Conservation (phyloP, 257 asterid genomes). For the Cordia subcordata region DNA sequence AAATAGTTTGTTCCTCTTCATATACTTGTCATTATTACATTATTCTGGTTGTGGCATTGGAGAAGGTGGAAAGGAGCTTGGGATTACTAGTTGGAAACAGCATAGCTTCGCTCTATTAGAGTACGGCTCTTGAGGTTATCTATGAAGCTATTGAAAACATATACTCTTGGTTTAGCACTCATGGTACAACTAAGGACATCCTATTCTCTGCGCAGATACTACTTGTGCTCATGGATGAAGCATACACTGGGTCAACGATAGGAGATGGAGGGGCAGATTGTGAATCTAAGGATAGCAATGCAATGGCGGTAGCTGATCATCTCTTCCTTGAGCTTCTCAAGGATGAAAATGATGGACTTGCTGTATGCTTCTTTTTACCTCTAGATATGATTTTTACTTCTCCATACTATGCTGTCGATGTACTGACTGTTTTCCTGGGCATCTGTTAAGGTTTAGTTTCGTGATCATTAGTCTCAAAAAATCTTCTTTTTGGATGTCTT, state of each 20-base stretch:
- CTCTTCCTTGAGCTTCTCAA: constrained; percentile 91
- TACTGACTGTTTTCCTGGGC: no score
- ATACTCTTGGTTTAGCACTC: constrained; percentile 3
- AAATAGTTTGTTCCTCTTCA: constrained; percentile 5
- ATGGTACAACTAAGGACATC: constrained; percentile 13
- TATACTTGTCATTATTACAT: constrained; percentile 4
- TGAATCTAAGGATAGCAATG: constrained; percentile 81
- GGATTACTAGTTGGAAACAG: constrained; percentile 86
- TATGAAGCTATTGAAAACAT: constrained; percentile 16
- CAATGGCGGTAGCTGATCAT: constrained; percentile 69
- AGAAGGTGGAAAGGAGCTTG: constrained; percentile 76
- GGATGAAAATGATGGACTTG: constrained; percentile 96
- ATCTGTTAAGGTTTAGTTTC: no score
- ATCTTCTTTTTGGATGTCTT: no score
- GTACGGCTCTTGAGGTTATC: constrained; percentile 85
- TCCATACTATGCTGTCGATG: no score
- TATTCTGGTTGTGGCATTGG: constrained; percentile 72
- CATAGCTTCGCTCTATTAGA: constrained; percentile 92
- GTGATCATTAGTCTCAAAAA: no score
- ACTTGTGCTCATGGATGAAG: constrained; percentile 95
- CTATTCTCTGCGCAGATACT: constrained; percentile 56
- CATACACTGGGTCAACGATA: constrained; percentile 89
- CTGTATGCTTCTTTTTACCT: constrained; percentile 46
- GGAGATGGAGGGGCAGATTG: constrained; percentile 93
- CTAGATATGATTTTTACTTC: no score